Evolutionary conservation across 805 yeast species (phyloP).

Genomic region (Saccharomycopsis sp.): DNA sequence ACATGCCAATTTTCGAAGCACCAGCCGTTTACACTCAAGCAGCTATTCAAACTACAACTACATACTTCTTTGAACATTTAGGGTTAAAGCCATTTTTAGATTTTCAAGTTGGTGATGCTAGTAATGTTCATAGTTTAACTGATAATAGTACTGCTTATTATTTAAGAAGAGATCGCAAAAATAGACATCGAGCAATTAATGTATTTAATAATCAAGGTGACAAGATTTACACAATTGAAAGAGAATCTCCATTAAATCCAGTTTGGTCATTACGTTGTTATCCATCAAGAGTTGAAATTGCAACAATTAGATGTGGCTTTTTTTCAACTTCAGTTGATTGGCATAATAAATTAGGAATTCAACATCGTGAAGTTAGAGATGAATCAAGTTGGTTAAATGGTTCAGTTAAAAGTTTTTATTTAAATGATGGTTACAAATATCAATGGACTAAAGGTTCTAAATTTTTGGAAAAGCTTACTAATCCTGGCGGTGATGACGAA

Average conservation of each 20-base stretch:
- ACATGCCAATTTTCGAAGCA: conserved; percentile 40
- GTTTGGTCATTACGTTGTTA: conserved; percentile 44
- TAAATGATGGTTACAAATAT: conserved; percentile 47
- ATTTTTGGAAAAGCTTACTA: conserved; percentile 43
- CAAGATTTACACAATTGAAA: conserved; percentile 44
- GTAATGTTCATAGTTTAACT: conserved; percentile 34
- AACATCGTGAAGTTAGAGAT: conserved; percentile 36
- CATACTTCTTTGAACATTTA: conserved; percentile 38
- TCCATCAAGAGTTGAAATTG: conserved; percentile 42
- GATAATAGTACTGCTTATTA: conserved; percentile 35
- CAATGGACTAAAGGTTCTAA: conserved; percentile 50
- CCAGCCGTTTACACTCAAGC: conserved; percentile 40
- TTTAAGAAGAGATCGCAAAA: conserved; percentile 44
- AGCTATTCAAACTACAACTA: conserved; percentile 32
- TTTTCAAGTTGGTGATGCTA: conserved; percentile 34
- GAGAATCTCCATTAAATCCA: conserved; percentile 40
- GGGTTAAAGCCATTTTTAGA: conserved; percentile 34
- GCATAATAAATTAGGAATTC: conserved; percentile 39
- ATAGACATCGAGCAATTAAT: conserved; percentile 38
- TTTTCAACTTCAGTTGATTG: conserved; percentile 40
- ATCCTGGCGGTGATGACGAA: conserved; percentile 51
- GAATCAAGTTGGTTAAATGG: conserved; percentile 34
- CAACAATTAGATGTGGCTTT: conserved; percentile 45
- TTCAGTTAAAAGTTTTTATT: conserved; percentile 39
- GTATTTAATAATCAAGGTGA: conserved; percentile 40